Conservation (phyloP, 192 early-diverging fungal genomes). For the Spizellomyces sp. region DNA sequence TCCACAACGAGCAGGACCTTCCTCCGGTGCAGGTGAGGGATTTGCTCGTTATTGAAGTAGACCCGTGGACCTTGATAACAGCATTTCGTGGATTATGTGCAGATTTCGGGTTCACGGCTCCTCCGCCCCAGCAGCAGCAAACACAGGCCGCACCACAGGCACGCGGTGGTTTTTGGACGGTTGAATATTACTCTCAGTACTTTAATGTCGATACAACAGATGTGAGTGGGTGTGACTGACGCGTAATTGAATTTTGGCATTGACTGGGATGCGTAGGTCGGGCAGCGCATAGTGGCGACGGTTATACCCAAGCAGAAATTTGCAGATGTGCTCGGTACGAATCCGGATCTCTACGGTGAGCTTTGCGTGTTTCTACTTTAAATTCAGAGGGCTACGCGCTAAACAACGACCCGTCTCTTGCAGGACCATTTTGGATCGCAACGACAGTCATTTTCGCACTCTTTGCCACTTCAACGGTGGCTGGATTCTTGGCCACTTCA, state of each 20-base stretch:
- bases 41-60: neutral
- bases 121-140: conserved; percentile 13
- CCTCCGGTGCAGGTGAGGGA: neutral
- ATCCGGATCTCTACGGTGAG: conserved; percentile 93
- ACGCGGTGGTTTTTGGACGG: conserved; percentile 71
- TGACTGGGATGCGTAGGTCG: conserved; percentile 30
- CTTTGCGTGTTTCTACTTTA: neutral
- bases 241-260: neutral
- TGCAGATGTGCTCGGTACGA: conserved; percentile 72
- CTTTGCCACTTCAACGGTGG: conserved; percentile 91
- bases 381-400: neutral
- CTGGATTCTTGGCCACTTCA: conserved; percentile 51
- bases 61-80: neutral
- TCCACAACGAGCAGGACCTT: neutral
- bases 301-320: conserved; percentile 51
- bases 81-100: neutral
- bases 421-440: conserved; percentile 96
- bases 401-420: neutral
- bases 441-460: conserved; percentile 96
- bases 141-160: conserved; percentile 15
- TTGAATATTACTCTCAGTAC: conserved; percentile 87
- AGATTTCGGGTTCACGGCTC: conserved; percentile 17
- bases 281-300: conserved; percentile 37
- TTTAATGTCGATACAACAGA: conserved; percentile 94
- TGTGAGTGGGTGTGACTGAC: conserved; percentile 48